Evolutionary conservation across 163 green algal genomes (phyloP), one percentile per base, ranked within the genome.

Genomic region (Volvox carteri): DNA sequence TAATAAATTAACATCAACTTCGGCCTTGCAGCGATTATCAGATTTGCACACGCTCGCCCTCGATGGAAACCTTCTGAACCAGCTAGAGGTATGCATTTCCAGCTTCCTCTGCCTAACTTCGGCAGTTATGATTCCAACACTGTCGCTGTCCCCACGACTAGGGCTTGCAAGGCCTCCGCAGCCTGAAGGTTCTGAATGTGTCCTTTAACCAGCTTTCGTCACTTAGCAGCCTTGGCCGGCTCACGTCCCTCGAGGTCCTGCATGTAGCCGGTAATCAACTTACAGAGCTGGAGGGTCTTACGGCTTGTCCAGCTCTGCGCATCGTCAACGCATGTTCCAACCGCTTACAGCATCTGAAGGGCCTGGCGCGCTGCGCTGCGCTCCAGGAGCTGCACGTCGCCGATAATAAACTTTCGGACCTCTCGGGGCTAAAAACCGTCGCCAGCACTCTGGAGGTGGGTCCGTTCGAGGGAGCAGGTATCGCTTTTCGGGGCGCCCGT

Each of bases 41-140:
- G 58, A 85, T 11, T 50, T 93, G 21, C 83, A 93, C 84, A 91
- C 86, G 30, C 86, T 93, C n/a, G 83, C 89, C 21, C 56, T 93
- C 67, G 77, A 78, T 85, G 84, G 86, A 78, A 93, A 93, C 72
- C 23, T 70, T 19, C 44, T 93, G 14, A 89, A 65, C 5, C 50
- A 79, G 41, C 62, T 93, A 8, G 58, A 91, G 86, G 90, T 93
- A 48, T 39, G 68, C 68, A 77, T 52, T 35, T 16, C 68, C n/a
- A n/a, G n/a, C n/a, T n/a, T n/a, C n/a, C 33, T 75, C 12, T 7
- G 30, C 65, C 19, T 14, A 30, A 8, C 19, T 44, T 58, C 48
- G 14, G 12, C 48, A 58, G 12, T 14, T 11, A 58, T 58, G 14
- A 23, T 14, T 58, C 12, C 48, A 14, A 58, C 65, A 74, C 65